Conservation (phyloP, 148 eudicot genomes). For the Heliamphora exappendiculata region DNA sequence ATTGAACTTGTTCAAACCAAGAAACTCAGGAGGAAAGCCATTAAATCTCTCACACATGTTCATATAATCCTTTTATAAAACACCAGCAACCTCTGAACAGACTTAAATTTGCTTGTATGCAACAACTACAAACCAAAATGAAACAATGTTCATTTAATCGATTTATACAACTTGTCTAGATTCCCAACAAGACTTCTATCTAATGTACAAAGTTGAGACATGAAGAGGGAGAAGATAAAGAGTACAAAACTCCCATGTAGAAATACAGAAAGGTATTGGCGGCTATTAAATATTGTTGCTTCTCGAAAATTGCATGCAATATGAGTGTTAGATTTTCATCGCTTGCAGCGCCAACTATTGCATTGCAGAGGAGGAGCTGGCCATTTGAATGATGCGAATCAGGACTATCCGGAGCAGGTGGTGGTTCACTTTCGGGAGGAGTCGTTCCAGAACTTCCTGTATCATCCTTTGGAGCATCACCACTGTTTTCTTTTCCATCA, state of each 20-base stretch:
- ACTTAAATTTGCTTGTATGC: not conserved
- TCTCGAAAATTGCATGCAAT: conserved; percentile 4
- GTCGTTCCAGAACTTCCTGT: conserved; percentile 25
- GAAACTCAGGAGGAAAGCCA: not conserved
- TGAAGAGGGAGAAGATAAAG: conserved; percentile 21
- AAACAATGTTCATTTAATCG: not conserved
- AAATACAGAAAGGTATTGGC: conserved; percentile 5
- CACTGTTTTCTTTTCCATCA: conserved; percentile 34
- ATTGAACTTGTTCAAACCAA: not conserved
- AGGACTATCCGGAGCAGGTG: conserved; percentile 23
- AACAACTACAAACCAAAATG: conserved; percentile 15
- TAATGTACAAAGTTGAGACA: conserved; percentile 33
- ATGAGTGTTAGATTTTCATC: conserved; percentile 5
- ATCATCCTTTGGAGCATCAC: conserved; percentile 42
- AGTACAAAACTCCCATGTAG: conserved; percentile 10
- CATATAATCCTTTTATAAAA: not conserved
- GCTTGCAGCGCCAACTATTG: not conserved
- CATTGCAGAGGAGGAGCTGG: conserved; percentile 16
- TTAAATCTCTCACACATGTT: not conserved
- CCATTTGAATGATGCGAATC: conserved; percentile 17
- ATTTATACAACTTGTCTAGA: conserved; percentile 24
- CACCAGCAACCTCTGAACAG: not conserved
- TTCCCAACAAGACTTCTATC: conserved; percentile 18
- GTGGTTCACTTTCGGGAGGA: conserved; percentile 25
- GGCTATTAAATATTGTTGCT: conserved; percentile 11